Evolutionary conservation across 73 alveolate genomes (phyloP).

Genomic region (Uronychia binucleata): DNA sequence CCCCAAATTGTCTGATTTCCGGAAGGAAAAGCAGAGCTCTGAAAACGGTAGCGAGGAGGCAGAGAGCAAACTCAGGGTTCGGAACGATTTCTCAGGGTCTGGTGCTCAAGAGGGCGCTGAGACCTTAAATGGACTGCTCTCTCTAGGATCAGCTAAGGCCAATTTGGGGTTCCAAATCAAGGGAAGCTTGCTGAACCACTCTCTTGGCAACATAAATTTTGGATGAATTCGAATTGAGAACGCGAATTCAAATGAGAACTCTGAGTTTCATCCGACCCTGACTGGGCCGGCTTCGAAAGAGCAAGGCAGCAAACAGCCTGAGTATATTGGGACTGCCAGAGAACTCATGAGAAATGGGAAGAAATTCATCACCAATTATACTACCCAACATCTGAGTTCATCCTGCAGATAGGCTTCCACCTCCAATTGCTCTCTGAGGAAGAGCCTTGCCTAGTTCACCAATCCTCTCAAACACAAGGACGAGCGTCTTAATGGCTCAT

Average conservation of each 20-base stretch:
- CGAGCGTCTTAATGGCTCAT: background rate
- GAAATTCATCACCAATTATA: background rate
- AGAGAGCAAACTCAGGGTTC: background rate
- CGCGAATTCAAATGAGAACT: too few relatives aligned
- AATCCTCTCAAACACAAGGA: background rate
- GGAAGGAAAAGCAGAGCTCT: background rate
- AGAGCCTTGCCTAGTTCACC: background rate
- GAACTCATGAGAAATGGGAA: background rate
- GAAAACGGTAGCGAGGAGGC: background rate
- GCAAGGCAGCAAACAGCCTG: background rate
- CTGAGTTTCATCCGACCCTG: too few relatives aligned
- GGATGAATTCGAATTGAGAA: background rate
- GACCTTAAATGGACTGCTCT: too few relatives aligned
- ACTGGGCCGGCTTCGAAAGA: background rate
- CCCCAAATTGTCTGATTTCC: background rate
- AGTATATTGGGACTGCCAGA: background rate
- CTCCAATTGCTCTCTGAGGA: background rate
- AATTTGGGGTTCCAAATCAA: background rate
- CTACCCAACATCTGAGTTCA: background rate
- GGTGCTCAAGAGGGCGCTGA: background rate
- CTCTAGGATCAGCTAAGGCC: too few relatives aligned
- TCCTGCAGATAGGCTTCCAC: background rate
- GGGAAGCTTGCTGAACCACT: background rate
- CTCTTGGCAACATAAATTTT: too few relatives aligned
- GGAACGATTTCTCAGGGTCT: background rate